Conservation (phyloP, 192 early-diverging fungal genomes). For the Coemansia sp. region DNA sequence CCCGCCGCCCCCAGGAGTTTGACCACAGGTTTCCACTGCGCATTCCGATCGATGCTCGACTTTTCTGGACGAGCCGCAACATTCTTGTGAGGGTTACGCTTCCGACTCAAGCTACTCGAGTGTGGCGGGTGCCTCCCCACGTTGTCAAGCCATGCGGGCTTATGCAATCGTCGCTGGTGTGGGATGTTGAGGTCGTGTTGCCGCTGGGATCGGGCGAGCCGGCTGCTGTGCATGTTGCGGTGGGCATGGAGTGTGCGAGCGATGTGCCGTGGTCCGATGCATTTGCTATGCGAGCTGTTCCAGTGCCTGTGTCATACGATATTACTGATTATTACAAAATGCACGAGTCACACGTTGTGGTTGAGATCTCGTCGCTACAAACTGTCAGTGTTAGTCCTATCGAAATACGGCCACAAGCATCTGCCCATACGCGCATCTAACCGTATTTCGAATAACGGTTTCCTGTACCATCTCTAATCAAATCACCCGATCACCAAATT, state of each 20-base stretch:
- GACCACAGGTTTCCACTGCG: constrained; percentile 47
- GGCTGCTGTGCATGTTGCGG: constrained; percentile 13
- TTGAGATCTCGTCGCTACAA: neutral
- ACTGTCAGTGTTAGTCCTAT: constrained; percentile 27
- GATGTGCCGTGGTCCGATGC: constrained; percentile 41
- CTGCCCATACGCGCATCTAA: constrained; percentile 30
- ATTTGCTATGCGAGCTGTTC: constrained; percentile 12
- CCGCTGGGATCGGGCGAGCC: constrained; percentile 48
- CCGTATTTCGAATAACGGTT: too few relatives aligned
- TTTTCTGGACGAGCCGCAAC: constrained; percentile 29
- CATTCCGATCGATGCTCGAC: constrained; percentile 12
- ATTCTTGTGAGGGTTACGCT: constrained; percentile 19
- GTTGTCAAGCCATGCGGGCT: constrained; percentile 14
- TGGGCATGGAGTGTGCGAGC: constrained; percentile 14
- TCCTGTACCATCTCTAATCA: too few relatives aligned
- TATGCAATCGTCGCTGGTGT: constrained; percentile 37
- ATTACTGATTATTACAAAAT: constrained; percentile 20
- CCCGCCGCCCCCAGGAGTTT: constrained; percentile 19
- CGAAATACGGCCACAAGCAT: constrained; percentile 34
- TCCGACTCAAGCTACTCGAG: constrained; percentile 22
- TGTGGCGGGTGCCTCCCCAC: constrained; percentile 9
- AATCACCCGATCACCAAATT: too few relatives aligned
- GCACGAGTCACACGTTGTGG: neutral
- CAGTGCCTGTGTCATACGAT: constrained; percentile 17
- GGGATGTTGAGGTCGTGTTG: constrained; percentile 29